Evolutionary conservation across 2,329 filamentous ascomycete genomes (phyloP).

Genomic region (Pseudocercospora ulei): DNA sequence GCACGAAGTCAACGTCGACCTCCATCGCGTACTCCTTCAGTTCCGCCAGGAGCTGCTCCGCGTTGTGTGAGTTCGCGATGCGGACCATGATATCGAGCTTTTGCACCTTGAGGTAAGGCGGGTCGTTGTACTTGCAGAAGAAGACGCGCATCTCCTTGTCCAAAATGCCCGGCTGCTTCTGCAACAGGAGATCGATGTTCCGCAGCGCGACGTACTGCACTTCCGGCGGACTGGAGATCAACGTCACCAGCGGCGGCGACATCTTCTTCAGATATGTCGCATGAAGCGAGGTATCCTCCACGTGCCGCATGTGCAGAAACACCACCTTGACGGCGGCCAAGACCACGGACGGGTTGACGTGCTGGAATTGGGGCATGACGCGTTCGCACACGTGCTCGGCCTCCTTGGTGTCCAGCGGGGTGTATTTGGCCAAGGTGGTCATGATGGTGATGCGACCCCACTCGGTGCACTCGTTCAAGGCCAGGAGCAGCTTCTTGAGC

Average conservation of each 20-base stretch:
- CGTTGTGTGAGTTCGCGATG: conserved; percentile 95
- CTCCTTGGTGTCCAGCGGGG: conserved; percentile 79
- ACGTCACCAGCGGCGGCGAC: conserved; percentile 89
- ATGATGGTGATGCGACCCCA: conserved; percentile 95
- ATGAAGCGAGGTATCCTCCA: conserved; percentile 62
- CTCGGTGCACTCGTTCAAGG: conserved; percentile 94
- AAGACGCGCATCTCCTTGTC: conserved; percentile 97
- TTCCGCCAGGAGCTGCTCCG: conserved; percentile 86
- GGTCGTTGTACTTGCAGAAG: conserved; percentile 99
- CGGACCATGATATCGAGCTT: conserved; percentile 99
- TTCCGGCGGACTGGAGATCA: conserved; percentile 90
- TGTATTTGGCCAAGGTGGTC: conserved; percentile 80
- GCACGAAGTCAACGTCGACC: conserved; percentile 98
- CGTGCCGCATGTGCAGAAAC: conserved; percentile 85
- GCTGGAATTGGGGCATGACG: conserved; percentile 92
- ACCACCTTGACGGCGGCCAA: conserved; percentile 96
- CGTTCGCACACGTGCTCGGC: conserved; percentile 96
- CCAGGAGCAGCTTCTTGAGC: conserved; percentile 91
- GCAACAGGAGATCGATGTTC: conserved; percentile 90
- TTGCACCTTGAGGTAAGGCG: conserved; percentile 91
- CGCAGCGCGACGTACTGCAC: conserved; percentile 94
- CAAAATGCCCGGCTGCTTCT: conserved; percentile 91
- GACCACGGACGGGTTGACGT: conserved; percentile 94
- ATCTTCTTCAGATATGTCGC: conserved; percentile 94
- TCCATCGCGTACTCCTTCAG: conserved; percentile 95